Conservation (phyloP, 176 grass and related monocot species). For the Microstegium vimineum region DNA sequence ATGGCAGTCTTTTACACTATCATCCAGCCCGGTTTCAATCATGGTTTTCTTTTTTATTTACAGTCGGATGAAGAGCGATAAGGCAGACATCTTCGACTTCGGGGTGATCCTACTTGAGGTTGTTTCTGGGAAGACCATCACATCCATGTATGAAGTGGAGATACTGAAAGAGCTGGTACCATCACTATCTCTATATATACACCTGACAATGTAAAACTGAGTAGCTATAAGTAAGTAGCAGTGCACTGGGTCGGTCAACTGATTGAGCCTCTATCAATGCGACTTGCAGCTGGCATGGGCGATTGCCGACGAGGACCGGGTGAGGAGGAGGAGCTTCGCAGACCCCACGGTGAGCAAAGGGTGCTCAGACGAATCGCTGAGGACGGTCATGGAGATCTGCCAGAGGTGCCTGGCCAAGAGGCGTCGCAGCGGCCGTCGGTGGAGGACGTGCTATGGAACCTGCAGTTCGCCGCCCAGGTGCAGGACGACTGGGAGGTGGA, state of each 20-base stretch:
- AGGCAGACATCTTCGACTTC: slow-evolving; percentile 76
- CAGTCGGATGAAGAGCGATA: slow-evolving; percentile 56
- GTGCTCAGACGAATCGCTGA: slow-evolving; percentile 74
- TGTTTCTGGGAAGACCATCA: slow-evolving; percentile 79
- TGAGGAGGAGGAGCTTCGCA: slow-evolving; percentile 60
- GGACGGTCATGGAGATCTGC: slow-evolving; percentile 84
- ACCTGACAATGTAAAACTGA: no score
- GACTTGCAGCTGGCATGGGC: slow-evolving; percentile 62
- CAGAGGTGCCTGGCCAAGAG: slow-evolving; percentile 81
- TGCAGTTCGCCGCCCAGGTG: slow-evolving; percentile 95
- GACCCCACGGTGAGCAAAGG: slow-evolving; percentile 59
- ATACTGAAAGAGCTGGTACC: slow-evolving; percentile 82
- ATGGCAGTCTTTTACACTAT: not conserved
- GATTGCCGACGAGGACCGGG: slow-evolving; percentile 49
- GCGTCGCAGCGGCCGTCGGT: slow-evolving; percentile 67
- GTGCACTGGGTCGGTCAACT: not conserved
- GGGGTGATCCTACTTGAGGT: slow-evolving; percentile 85
- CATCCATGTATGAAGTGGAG: slow-evolving; percentile 64
- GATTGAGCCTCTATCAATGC: slow-evolving; percentile 3
- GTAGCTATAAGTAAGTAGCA: not conserved
- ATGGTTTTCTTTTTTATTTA: not conserved
- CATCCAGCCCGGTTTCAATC: not conserved
- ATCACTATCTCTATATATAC: not conserved
- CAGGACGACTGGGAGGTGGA: slow-evolving; percentile 65
- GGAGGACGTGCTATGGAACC: slow-evolving; percentile 95